A percentile compares a stretch with the other conserved stretches of the same genome.
These are phyloP conservation scores for Salvia miltiorrhiza DNA, from an alignment of 257 asterid species.

Conservation along the genomic window DNA sequence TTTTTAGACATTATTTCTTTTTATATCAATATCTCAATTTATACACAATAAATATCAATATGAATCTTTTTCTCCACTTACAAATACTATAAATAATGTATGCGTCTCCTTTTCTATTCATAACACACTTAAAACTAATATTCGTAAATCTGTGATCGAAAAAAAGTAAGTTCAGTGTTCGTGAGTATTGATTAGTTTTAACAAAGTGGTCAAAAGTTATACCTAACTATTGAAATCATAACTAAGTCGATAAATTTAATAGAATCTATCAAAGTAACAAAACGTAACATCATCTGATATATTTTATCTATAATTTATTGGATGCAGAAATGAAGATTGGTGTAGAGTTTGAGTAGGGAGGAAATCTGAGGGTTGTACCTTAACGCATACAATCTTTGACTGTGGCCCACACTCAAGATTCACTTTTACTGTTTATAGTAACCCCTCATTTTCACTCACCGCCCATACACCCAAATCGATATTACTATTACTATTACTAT, in stretches of 20 bases:
- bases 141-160: too few species aligned
- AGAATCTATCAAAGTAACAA: not conserved
- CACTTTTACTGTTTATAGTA: slow-evolving; percentile 34
- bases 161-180: too few species aligned
- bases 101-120: too few species aligned
- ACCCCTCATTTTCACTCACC: not conserved
- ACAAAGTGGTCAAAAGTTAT: not conserved
- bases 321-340: not conserved
- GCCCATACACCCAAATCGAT: not conserved
- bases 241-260: not conserved
- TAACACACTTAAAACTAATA: too few species aligned
- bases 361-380: slow-evolving; percentile 28
- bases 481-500: not conserved
- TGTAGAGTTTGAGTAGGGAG: slow-evolving; percentile 9
- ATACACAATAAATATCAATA: too few species aligned
- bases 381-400: slow-evolving; percentile 28
- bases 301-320: not conserved
- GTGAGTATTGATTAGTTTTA: too few species aligned
- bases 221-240: not conserved
- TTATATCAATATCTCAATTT: too few species aligned
- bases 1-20: too few species aligned
- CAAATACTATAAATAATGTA: too few species aligned
- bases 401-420: slow-evolving; percentile 20
- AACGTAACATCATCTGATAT: not conserved
- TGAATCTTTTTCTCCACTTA: too few species aligned